Evolutionary conservation across 129 eudicot genomes (phyloP), one percentile per base, ranked within the genome.

Genomic region (Artemisia annua): DNA sequence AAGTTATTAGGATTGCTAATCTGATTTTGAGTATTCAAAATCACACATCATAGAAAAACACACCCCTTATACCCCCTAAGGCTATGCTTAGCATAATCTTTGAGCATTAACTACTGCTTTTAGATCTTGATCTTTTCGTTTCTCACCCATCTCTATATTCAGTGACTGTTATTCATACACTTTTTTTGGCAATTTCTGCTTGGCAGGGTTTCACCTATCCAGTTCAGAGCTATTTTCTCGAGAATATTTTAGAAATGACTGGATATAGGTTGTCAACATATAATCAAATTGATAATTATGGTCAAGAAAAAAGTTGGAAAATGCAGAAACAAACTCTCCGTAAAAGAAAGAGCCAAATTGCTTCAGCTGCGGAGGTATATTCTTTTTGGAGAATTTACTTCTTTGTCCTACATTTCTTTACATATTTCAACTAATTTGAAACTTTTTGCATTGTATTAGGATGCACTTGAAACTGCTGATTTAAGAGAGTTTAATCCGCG

Each of bases 231-330:
- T 85, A 84, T 77, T 93, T 82, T 84, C 73, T 93, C 67, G 98
- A 93, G 86, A 90, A 93, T 75, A 90, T 93, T 26, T 75, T 93
- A 71, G 98, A 93, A 63, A 81, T 26, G 81, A 93, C 98, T 66
- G 89, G 92, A 28, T 90, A 93, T 35, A 86, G 88, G 76, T 63
- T 93, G 69, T 84, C 96, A 15, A 64, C 97, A 75, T 88, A 84
- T 79, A 93, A 93, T 72, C 98, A 93, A 82, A 90, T 93, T 66
- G 98, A 93, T 81, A 88, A 93, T 66, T 93, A 93, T 83, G 98
- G 98, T 59, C 96, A 93, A 87, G 97, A 93, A 55, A 93, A 93
- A 86, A 73, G 61, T 66, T 93, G 98, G 98, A 93, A 93, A 83
- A 93, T 88, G 96, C 92, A 89, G 87, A 93, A 87, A 81, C 98